These are phyloP conservation scores for Naematelia aurantialba DNA, from an alignment of 768 basidiomycete species.

Conservation along the genomic window DNA sequence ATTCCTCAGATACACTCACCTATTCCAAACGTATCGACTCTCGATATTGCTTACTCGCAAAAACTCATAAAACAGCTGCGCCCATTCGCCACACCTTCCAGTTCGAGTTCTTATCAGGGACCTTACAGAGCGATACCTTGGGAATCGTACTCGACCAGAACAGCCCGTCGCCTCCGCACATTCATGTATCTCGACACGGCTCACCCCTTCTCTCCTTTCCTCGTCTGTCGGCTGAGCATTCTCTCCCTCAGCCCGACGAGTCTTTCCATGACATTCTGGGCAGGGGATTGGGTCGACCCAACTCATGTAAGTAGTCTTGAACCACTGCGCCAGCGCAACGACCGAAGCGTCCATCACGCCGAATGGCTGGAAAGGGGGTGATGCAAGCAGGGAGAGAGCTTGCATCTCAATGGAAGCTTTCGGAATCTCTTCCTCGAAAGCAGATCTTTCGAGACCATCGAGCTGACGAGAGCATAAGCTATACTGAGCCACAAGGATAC, in stretches of 20 bases:
- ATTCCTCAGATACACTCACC: slow-evolving; percentile 15
- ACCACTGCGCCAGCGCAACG: slow-evolving; percentile 51
- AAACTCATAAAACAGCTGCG: slow-evolving; percentile 53
- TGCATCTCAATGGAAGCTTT: not conserved
- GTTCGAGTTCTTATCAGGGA: slow-evolving; percentile 47
- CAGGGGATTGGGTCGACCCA: slow-evolving; percentile 54
- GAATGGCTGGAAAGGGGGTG: slow-evolving; percentile 28
- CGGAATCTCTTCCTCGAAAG: not conserved
- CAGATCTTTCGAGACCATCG: not conserved
- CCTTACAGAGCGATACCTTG: slow-evolving; percentile 47
- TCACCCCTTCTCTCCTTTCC: slow-evolving; percentile 48
- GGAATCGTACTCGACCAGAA: slow-evolving; percentile 43
- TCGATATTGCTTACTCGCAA: slow-evolving; percentile 48
- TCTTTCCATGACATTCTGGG: slow-evolving; percentile 42
- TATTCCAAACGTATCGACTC: slow-evolving; percentile 50
- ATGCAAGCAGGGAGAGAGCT: not conserved
- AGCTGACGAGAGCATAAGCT: too few species aligned
- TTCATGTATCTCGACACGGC: slow-evolving; percentile 50
- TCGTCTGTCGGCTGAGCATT: slow-evolving; percentile 28
- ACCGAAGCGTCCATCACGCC: slow-evolving; percentile 48
- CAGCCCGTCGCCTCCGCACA: slow-evolving; percentile 37
- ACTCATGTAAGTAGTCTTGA: slow-evolving; percentile 50
- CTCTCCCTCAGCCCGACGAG: slow-evolving; percentile 19
- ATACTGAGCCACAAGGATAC: too few species aligned
- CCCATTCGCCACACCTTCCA: slow-evolving; percentile 52